phyloP scores from a whole-genome alignment of 805 yeast genomes.

The Hanseniaspora mollemarum region DNA sequence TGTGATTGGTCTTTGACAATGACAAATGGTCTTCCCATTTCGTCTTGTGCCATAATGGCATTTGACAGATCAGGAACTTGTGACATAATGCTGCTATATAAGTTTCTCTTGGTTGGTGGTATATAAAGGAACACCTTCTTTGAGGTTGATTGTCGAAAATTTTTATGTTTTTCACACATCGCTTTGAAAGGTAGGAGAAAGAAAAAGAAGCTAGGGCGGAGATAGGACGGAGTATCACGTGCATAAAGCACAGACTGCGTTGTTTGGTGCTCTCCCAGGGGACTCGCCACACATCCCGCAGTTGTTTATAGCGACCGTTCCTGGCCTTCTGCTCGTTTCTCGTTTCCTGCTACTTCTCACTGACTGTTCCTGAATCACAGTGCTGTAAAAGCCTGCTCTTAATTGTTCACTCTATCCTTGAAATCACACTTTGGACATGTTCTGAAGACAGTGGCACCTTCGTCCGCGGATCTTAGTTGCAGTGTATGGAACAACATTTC shows the following conservation, averaged over 20 bases:
- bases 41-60: slow-evolving; percentile 98
- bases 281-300: too few relatives aligned
- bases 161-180: neutral
- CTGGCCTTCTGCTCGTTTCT: too few relatives aligned
- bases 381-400: neutral
- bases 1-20: slow-evolving; percentile 79
- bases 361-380: too few relatives aligned
- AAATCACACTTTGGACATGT: slow-evolving; percentile 90
- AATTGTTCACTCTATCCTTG: slow-evolving; percentile 84
- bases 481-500: slow-evolving; percentile 97
- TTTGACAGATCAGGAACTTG: slow-evolving; percentile 83
- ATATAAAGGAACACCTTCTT: neutral
- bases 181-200: neutral
- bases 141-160: neutral
- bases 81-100: too few relatives aligned
- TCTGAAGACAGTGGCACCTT: slow-evolving; percentile 97
- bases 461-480: slow-evolving; percentile 96
- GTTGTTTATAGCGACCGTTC: too few relatives aligned
- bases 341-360: too few relatives aligned
- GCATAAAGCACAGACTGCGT: too few relatives aligned
- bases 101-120: too few relatives aligned
- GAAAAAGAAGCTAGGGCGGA: too few relatives aligned
- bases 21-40: slow-evolving; percentile 96
- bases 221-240: neutral
- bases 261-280: too few relatives aligned